Evolutionary conservation across 768 basidiomycete genomes (phyloP).

Genomic region (Termitomyces sp.): DNA sequence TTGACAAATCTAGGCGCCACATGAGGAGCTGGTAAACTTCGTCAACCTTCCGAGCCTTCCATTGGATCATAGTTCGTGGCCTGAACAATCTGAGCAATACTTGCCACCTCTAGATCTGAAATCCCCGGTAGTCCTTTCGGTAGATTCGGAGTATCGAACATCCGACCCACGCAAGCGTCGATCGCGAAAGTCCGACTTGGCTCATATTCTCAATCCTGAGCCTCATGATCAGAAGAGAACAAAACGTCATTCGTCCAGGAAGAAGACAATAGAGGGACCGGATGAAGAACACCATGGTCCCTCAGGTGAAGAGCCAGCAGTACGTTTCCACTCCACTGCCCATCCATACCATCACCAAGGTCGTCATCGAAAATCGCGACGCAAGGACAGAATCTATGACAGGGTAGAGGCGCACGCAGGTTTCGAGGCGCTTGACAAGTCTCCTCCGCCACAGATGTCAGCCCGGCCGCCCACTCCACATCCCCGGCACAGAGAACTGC

Average conservation of each 20-base stretch:
- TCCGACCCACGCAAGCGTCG: neutral
- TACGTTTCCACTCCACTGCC: too few species aligned
- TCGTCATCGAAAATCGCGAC: neutral
- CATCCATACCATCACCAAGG: neutral
- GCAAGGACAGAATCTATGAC: neutral
- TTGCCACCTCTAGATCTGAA: neutral
- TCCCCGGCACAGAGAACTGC: neutral
- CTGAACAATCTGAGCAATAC: neutral
- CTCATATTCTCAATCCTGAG: neutral
- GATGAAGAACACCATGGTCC: neutral
- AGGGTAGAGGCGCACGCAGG: neutral
- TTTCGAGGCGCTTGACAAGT: neutral
- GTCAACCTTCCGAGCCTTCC: neutral
- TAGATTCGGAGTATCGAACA: neutral
- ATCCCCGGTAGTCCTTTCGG: neutral
- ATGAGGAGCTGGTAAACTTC: neutral
- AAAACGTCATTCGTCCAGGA: neutral
- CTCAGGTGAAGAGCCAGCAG: too few species aligned
- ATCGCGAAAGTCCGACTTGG: neutral
- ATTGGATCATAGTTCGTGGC: neutral
- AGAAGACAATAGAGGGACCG: neutral
- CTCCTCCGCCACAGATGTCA: neutral
- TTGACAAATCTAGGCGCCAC: neutral
- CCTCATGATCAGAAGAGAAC: neutral
- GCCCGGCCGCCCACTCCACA: neutral